Conservation (phyloP, 2,329 filamentous ascomycete genomes). For the Pyrenophora tritici-repentis region DNA sequence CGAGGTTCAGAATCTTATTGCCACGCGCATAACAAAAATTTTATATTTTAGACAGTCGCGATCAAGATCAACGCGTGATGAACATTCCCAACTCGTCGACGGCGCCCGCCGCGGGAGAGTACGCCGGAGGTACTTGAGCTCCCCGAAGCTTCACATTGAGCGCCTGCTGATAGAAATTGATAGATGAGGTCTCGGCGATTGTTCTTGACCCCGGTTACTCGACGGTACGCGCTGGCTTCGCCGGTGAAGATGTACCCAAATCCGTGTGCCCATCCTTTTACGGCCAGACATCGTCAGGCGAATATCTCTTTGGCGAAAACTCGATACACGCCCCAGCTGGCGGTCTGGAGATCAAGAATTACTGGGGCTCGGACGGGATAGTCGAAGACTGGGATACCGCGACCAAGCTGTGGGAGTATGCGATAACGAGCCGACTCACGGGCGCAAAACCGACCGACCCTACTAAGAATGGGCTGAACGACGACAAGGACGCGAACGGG, state of each 20-base stretch:
- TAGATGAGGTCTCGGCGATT: conserved; percentile 96
- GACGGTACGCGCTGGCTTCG: conserved; percentile 90
- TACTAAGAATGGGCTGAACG: conserved; percentile 78
- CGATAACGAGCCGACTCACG: conserved; percentile 86
- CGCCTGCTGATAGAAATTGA: conserved; percentile 16
- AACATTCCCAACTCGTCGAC: conserved; percentile 46
- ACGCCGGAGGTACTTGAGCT: conserved; percentile 50
- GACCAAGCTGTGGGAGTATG: conserved; percentile 87
- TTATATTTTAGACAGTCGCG: neutral
- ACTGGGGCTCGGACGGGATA: conserved; percentile 84
- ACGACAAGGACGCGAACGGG: conserved; percentile 70
- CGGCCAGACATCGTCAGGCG: conserved; percentile 60
- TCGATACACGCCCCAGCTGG: conserved; percentile 76
- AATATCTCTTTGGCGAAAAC: conserved; percentile 84
- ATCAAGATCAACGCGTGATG: conserved; percentile 30
- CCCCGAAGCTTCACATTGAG: conserved; percentile 5
- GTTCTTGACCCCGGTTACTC: conserved; percentile 95
- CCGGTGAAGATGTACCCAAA: conserved; percentile 96
- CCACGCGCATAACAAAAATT: conserved; percentile 39
- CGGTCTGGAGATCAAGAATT: conserved; percentile 84
- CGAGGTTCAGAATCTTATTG: neutral
- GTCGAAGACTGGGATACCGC: conserved; percentile 98
- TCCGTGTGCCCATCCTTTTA: conserved; percentile 91
- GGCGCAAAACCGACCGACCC: conserved; percentile 72
- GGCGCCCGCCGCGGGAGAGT: conserved; percentile 51